Evolutionary conservation across 805 yeast genomes (phyloP).

Genomic region (Yamadazyma olivae): DNA sequence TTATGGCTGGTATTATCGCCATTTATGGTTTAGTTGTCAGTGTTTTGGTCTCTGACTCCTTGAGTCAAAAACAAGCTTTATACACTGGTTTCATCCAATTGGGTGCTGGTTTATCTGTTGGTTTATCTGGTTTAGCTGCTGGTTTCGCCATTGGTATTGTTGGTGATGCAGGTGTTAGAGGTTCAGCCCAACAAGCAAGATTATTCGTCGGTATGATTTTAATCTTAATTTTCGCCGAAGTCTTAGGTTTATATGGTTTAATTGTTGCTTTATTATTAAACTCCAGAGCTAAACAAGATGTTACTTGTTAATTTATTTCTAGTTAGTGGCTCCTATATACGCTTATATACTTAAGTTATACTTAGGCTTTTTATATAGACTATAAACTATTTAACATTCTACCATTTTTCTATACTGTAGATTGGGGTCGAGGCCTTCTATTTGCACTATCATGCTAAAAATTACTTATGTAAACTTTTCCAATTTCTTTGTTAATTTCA

Average conservation of each 20-base stretch:
- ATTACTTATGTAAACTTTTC: constrained; percentile 26
- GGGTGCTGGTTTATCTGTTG: constrained; percentile 94
- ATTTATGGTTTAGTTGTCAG: constrained; percentile 97
- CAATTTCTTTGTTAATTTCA: constrained; percentile 30
- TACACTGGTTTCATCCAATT: constrained; percentile 98
- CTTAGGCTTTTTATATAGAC: too few relatives aligned
- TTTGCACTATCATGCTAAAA: neutral
- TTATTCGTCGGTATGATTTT: constrained; percentile 87
- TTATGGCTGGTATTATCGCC: constrained; percentile 99
- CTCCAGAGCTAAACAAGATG: constrained; percentile 96
- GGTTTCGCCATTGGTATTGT: constrained; percentile 96
- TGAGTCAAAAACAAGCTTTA: constrained; percentile 85
- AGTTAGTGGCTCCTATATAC: too few relatives aligned
- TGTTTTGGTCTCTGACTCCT: constrained; percentile 86
- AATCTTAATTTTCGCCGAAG: constrained; percentile 89
- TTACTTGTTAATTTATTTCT: constrained; percentile 77
- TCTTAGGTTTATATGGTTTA: constrained; percentile 85
- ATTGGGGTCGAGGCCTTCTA: too few relatives aligned
- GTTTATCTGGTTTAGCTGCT: constrained; percentile 92
- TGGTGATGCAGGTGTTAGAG: constrained; percentile 91
- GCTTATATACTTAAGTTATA: too few relatives aligned
- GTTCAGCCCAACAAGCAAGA: constrained; percentile 82
- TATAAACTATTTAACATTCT: too few relatives aligned
- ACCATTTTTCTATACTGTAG: too few relatives aligned
- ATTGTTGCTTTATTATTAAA: constrained; percentile 96